Base-by-base conservation (phyloP, 78 protist genomes). In the Dictyostelium firmibasis region DNA sequence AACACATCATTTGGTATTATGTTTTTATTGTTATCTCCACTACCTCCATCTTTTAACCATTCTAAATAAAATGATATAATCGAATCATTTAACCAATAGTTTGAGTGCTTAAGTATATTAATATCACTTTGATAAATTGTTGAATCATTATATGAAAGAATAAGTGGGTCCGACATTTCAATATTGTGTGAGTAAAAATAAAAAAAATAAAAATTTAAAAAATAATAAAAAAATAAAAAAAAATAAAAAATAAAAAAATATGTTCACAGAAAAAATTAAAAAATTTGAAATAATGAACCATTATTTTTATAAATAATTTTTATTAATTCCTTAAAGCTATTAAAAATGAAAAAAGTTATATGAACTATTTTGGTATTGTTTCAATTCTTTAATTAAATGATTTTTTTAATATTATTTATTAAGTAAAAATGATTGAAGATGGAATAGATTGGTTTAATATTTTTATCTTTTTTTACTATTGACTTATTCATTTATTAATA, bases 31-130 rank as follows among this genome's bases (percentile, higher is more conserved):
- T 62, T 35, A 20, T 62, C 20, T 16, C 60, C 67, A 57, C 41
- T 35, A 20, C 43, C 20, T 16, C 60, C 67, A 57, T 77, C 83
- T 77, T 77, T 77, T 31, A 81, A 62, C 44, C 74, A 89, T 76
- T 89, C 94, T 38, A 89, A 64, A 47, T 69, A 64, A 35, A 89
- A 89, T 18, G 79, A 44, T 29, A 89, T 89, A 6, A 89, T 89
- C 4, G 94, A 75, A 81, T 89, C 94, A 81, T 89, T 89, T 31
- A 81, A 33, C 94, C 94, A 89, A 47, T 47, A n/a, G 47, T 57
- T 43, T 27, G 81, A 29, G 6, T 41, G 16, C 3, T 70, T 60
- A 14, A 89, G 20, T 31, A 89, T 81, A 25, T 43, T 31, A 0
- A 89, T 23, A 81, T 89, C 94, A 43, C 86, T 79, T 50, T 81